Evolutionary conservation across 177 flowering plant genomes (phyloP), one percentile per base, ranked within the genome.

Genomic region (Vitis hybrid): DNA sequence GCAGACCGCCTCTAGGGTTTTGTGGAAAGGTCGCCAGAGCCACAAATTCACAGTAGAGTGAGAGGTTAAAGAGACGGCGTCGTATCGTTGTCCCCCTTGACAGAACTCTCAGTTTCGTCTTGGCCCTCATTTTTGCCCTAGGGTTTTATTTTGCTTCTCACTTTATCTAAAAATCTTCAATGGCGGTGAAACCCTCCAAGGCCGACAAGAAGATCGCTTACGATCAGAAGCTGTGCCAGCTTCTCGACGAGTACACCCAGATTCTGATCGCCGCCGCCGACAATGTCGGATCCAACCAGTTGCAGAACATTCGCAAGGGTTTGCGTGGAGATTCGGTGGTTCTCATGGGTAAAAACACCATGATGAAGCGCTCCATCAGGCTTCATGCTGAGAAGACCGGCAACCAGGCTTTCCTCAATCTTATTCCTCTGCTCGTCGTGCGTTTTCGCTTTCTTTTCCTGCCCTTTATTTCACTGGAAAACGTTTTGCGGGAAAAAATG

Each of bases 31-130:
- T 26, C 0, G 29, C 29, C 29, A 26, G 29, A 26, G 29, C 29
- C 29, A 26, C 29, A 26, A 26, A 0, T 3, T 0, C 29, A 26
- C 29, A 26, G 29, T 3, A 26, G 29, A 26, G 29, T 26, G 31
- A 20, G 83, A 77, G 82, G 88, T 85, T 82, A 83, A 85, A 85
- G 88, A 59, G 83, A 79, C 84, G 68, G 84, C 73, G 12, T 50
- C 71, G 68, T 22, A 26, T 26, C 61, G 80, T 79, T 73, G 82
- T 80, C 86, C 82, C 74, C 83, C 86, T 78, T 83, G 83, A 70
- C 82, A 20, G 39, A 75, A 74, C 74, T 34, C 59, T 26, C 29
- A 26, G 76, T 80, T 76, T 63, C 69, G 76, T 79, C 86, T 85
- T 74, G 88, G 88, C 77, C 86, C 88, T 82, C 81, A 45, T 50